phyloP scores from a whole-genome alignment of 371 early-diverging fungal species.

The Circinella umbellata region DNA sequence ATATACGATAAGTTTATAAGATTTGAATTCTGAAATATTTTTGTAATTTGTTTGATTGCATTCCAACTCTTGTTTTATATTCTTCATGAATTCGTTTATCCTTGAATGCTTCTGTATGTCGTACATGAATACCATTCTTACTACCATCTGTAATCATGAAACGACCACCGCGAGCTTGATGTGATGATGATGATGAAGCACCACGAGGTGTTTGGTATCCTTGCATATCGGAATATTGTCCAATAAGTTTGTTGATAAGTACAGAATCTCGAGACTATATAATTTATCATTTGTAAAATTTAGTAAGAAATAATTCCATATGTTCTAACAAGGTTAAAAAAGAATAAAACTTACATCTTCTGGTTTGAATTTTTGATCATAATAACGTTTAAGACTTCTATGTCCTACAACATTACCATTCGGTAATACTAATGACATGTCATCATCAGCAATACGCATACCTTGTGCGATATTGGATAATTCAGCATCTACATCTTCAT shows the following conservation, averaged over 20 bases:
- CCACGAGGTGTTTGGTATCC: slow-evolving; percentile 46
- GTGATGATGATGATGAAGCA: slow-evolving; percentile 13
- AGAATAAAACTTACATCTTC: slow-evolving; percentile 50
- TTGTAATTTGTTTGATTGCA: slow-evolving; percentile 86
- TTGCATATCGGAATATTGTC: slow-evolving; percentile 47
- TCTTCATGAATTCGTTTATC: slow-evolving; percentile 67
- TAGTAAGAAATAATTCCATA: background rate
- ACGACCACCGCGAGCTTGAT: slow-evolving; percentile 9
- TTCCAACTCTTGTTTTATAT: slow-evolving; percentile 76
- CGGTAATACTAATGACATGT: slow-evolving; percentile 85
- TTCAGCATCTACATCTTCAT: slow-evolving; percentile 61
- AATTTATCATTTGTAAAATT: background rate
- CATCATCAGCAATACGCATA: slow-evolving; percentile 67
- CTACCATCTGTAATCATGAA: slow-evolving; percentile 48
- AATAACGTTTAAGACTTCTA: slow-evolving; percentile 81
- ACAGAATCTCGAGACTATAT: slow-evolving; percentile 49
- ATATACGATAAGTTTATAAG: slow-evolving; percentile 39
- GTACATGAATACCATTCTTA: slow-evolving; percentile 4
- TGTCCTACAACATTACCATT: slow-evolving; percentile 86
- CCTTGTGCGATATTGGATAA: slow-evolving; percentile 37
- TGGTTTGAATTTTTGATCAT: slow-evolving; percentile 82
- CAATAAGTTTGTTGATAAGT: slow-evolving; percentile 55
- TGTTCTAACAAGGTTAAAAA: background rate
- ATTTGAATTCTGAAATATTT: slow-evolving; percentile 86
- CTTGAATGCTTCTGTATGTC: slow-evolving; percentile 51